These are phyloP conservation scores for Claviceps quebecensis DNA, from an alignment of 2,329 filamentous ascomycete species.

Conservation along the genomic window DNA sequence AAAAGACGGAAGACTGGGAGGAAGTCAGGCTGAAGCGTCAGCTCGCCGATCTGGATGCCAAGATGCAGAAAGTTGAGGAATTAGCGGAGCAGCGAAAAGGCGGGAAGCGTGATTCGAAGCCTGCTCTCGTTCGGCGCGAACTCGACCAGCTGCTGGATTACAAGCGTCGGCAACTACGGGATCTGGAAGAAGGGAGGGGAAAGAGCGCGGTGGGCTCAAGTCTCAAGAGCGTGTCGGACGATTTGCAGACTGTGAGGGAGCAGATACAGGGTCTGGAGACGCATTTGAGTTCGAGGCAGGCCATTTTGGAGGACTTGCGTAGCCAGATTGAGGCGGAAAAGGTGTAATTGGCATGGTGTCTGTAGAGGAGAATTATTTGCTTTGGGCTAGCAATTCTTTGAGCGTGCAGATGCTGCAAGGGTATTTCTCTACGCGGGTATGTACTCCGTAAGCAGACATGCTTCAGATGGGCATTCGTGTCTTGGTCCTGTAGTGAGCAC, in stretches of 20 bases:
- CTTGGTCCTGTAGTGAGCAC: neutral
- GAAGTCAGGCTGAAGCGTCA: constrained; percentile 92
- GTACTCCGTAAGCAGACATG: neutral
- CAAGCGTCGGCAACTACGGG: constrained; percentile 68
- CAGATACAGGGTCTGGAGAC: constrained; percentile 82
- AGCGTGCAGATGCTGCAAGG: no score
- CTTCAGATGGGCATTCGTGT: neutral
- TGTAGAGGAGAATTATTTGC: neutral
- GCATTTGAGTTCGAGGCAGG: constrained; percentile 65
- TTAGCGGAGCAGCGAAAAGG: constrained; percentile 50
- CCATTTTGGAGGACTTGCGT: constrained; percentile 61
- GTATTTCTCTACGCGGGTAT: no score
- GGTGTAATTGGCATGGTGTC: constrained; percentile 8
- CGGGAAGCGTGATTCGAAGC: constrained; percentile 61
- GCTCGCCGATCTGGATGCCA: constrained; percentile 74
- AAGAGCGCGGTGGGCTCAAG: constrained; percentile 55
- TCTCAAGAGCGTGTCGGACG: constrained; percentile 66
- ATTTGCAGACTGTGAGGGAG: constrained; percentile 81
- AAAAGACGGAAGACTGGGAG: constrained; percentile 91
- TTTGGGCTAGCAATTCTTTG: neutral
- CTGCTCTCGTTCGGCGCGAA: constrained; percentile 85
- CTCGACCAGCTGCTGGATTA: constrained; percentile 90
- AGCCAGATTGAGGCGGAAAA: constrained; percentile 82
- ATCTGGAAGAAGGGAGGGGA: constrained; percentile 57
- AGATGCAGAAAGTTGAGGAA: constrained; percentile 70